Conservation (phyloP, 2,329 filamentous ascomycete species). For the Curvularia sp. region DNA sequence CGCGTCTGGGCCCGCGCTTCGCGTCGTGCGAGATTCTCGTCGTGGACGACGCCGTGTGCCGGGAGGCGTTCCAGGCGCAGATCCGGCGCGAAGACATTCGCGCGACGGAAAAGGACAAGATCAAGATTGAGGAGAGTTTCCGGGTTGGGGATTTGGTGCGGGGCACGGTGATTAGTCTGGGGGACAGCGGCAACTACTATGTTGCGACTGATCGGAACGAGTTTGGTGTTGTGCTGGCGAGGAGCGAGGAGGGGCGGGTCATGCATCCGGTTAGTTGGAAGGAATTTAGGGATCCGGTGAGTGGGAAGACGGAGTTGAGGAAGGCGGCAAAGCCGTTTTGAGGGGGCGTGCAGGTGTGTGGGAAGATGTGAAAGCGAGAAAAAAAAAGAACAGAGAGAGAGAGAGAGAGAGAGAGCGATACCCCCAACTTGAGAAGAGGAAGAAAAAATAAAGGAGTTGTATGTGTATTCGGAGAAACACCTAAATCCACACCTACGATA, state of each 20-base stretch:
- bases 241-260: slow-evolving; percentile 83
- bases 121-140: slow-evolving; percentile 90
- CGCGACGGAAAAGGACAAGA: slow-evolving; percentile 93
- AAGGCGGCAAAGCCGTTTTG: slow-evolving; percentile 91
- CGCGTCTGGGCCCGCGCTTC: slow-evolving; percentile 83
- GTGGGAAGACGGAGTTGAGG: slow-evolving; percentile 75
- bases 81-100: slow-evolving; percentile 90
- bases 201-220: slow-evolving; percentile 91
- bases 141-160: slow-evolving; percentile 90
- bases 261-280: slow-evolving; percentile 97
- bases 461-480: background rate
- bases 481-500: background rate
- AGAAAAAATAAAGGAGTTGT: background rate
- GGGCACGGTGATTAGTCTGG: slow-evolving; percentile 86
- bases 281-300: slow-evolving; percentile 86
- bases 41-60: slow-evolving; percentile 70
- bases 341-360: background rate
- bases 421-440: background rate
- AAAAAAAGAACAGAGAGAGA: background rate
- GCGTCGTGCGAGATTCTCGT: slow-evolving; percentile 86
- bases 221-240: slow-evolving; percentile 91
- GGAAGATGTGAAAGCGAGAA: too few species aligned
- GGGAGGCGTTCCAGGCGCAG: slow-evolving; percentile 83
- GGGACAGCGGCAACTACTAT: slow-evolving; percentile 95
- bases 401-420: background rate